These are phyloP conservation scores for Solanum chaucha DNA, from an alignment of 257 asterid species.

Conservation along the genomic window DNA sequence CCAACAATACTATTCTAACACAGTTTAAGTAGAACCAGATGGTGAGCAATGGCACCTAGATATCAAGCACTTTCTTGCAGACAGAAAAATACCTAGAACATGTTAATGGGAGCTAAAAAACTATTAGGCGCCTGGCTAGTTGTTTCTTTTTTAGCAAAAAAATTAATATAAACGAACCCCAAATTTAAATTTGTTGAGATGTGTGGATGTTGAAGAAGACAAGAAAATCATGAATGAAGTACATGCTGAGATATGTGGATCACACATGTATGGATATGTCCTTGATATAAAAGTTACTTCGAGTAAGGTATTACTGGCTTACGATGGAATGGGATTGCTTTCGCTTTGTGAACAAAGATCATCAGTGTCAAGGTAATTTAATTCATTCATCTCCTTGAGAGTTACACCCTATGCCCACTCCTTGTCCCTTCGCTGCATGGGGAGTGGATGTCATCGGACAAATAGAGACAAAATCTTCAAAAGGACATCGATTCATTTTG, in stretches of 20 bases:
- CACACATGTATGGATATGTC: neutral
- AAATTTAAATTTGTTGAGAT: too few species aligned
- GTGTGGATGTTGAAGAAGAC: too few species aligned
- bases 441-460: neutral
- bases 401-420: neutral
- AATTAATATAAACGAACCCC: too few species aligned
- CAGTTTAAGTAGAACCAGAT: too few species aligned
- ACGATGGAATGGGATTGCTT: neutral
- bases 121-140: too few species aligned
- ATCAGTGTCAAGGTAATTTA: neutral
- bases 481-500: neutral
- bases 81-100: too few species aligned
- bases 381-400: neutral
- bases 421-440: neutral
- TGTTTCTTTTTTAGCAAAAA: too few species aligned
- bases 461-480: neutral
- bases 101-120: too few species aligned
- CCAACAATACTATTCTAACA: too few species aligned
- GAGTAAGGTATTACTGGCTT: neutral
- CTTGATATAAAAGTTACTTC: neutral
- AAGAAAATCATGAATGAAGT: neutral
- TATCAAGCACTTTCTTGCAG: too few species aligned
- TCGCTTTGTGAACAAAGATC: neutral
- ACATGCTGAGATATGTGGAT: too few species aligned
- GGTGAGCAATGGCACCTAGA: too few species aligned